These are phyloP conservation scores for Epichloe amarillans DNA, from an alignment of 2,329 filamentous ascomycete species.

Conservation along the genomic window DNA sequence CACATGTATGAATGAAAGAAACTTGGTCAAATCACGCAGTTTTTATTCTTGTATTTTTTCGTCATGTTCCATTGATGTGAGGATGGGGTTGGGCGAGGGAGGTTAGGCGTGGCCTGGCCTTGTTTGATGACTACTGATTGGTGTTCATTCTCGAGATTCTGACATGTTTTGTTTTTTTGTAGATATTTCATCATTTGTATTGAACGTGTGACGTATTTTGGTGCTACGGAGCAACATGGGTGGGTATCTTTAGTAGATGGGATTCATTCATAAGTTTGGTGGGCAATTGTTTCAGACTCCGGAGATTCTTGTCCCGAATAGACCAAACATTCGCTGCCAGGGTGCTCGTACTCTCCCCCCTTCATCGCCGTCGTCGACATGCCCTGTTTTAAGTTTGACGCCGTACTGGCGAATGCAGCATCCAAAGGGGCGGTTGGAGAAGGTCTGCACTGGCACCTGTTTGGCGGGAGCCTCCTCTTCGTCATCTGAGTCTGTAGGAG, in stretches of 20 bases:
- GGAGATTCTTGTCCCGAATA: conserved; percentile 51
- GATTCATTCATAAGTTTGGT: neutral
- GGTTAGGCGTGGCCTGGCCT: too few relatives aligned
- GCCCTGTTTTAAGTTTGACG: conserved; percentile 28
- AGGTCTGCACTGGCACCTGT: conserved; percentile 2
- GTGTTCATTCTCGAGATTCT: too few relatives aligned
- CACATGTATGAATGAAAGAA: too few relatives aligned
- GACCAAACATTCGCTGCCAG: conserved; percentile 50
- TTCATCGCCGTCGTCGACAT: conserved; percentile 42
- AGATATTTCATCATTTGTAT: too few relatives aligned
- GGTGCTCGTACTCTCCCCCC: conserved; percentile 21
- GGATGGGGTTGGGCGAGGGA: too few relatives aligned
- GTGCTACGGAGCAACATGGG: neutral
- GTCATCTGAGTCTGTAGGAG: conserved; percentile 8
- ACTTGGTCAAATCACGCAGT: too few relatives aligned
- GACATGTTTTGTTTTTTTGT: too few relatives aligned
- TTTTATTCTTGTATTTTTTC: too few relatives aligned
- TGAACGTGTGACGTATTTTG: too few relatives aligned
- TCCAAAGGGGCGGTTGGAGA: conserved; percentile 46
- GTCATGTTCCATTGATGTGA: too few relatives aligned
- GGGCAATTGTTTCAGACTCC: neutral
- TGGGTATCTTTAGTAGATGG: neutral
- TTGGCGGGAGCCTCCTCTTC: neutral
- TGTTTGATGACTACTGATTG: too few relatives aligned
- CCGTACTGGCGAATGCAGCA: conserved; percentile 66